A percentile compares a stretch with the other conserved stretches of the same genome.
Evolutionary conservation across 768 basidiomycete species (phyloP).

Genomic region (Candolleomyces efflorescens): DNA sequence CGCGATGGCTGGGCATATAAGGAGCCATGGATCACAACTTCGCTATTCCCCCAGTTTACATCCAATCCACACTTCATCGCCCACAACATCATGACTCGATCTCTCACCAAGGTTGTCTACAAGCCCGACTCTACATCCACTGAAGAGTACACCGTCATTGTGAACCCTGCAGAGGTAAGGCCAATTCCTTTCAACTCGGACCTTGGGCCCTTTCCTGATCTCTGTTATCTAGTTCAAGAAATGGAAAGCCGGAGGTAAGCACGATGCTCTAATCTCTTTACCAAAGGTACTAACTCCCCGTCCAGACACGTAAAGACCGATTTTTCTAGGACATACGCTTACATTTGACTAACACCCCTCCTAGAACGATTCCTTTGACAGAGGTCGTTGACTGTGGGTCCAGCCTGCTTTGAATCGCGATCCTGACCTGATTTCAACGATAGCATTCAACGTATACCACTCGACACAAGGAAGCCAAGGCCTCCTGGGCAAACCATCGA

Average conservation of each 20-base stretch:
- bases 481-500: slow-evolving; percentile 67
- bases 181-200: neutral
- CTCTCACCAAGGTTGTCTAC: slow-evolving; percentile 70
- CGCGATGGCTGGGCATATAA: neutral
- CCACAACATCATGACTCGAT: slow-evolving; percentile 33
- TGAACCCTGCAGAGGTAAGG: slow-evolving; percentile 60
- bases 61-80: slow-evolving; percentile 1
- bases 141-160: slow-evolving; percentile 69
- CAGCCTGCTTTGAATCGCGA: neutral
- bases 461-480: slow-evolving; percentile 77
- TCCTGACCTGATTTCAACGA: neutral
- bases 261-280: slow-evolving; percentile 10
- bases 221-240: slow-evolving; percentile 53
- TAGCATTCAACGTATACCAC: slow-evolving; percentile 70
- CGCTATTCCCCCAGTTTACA: slow-evolving; percentile 10
- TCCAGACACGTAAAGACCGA: slow-evolving; percentile 61
- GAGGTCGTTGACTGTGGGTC: slow-evolving; percentile 77
- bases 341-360: slow-evolving; percentile 11
- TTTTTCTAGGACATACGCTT: neutral
- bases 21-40: neutral
- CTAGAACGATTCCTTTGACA: slow-evolving; percentile 64
- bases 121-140: slow-evolving; percentile 70
- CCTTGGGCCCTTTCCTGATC: slow-evolving; percentile 10
- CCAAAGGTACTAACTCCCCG: slow-evolving; percentile 15
- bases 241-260: slow-evolving; percentile 77